phyloP scores from a whole-genome alignment of 441 rosid species.

The Pelargonium myrrhifolium region DNA sequence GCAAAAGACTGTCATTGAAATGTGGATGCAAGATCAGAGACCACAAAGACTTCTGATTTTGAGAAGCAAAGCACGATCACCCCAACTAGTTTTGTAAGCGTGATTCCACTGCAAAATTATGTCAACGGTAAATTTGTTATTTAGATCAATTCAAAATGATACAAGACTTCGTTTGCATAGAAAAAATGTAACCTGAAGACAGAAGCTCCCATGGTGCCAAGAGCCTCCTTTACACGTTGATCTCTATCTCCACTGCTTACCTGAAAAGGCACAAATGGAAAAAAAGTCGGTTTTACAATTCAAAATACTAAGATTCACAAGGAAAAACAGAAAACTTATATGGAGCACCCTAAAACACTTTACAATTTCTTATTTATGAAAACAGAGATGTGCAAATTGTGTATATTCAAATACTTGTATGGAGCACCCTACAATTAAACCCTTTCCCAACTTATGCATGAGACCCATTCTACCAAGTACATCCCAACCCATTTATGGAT shows the following conservation, averaged over 20 bases:
- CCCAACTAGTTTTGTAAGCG: constrained; percentile 89
- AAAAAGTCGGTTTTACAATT: not conserved
- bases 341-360: too few relatives aligned
- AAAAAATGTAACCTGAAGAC: constrained; percentile 68
- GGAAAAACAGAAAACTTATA: too few relatives aligned
- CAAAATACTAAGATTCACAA: too few relatives aligned
- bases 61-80: constrained; percentile 96
- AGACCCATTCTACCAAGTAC: not conserved
- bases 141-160: not conserved
- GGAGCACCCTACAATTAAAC: not conserved
- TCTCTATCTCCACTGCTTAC: constrained; percentile 71
- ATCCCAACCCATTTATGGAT: not conserved
- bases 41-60: constrained; percentile 95
- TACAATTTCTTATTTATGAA: too few relatives aligned
- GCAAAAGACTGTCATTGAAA: not conserved
- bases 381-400: not conserved
- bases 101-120: constrained; percentile 68
- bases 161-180: constrained; percentile 7
- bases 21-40: constrained; percentile 23
- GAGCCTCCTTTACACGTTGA: constrained; percentile 75
- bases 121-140: not conserved
- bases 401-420: not conserved
- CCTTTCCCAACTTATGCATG: not conserved
- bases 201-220: constrained; percentile 94
- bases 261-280: constrained; percentile 30